phyloP scores from a whole-genome alignment of 371 early-diverging fungal genomes.

The Mucor piriformis region DNA sequence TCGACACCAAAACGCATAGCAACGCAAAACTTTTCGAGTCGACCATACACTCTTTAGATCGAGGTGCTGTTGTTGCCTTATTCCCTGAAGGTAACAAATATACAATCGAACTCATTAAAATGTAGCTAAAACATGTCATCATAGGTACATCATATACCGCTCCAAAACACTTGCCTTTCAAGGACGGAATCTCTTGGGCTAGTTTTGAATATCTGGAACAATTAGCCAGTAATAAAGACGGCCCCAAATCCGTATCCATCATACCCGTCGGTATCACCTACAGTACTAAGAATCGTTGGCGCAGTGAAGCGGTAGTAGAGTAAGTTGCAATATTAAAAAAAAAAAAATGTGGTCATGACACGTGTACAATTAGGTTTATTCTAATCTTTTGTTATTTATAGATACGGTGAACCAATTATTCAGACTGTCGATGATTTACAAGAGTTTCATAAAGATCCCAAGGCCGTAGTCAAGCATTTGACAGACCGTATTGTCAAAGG shows the following conservation, averaged over 20 bases:
- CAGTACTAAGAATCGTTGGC: conserved; percentile 58
- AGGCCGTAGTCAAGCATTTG: conserved; percentile 48
- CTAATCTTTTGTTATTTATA: conserved; percentile 4
- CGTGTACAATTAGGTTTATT: background rate
- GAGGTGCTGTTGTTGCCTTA: conserved; percentile 54
- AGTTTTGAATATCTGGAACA: conserved; percentile 47
- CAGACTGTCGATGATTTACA: conserved; percentile 35
- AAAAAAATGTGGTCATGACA: background rate
- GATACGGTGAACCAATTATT: conserved; percentile 54
- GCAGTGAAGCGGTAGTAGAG: conserved; percentile 58
- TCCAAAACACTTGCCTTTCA: conserved; percentile 54
- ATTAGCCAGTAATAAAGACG: conserved; percentile 19
- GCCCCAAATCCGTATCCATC: conserved; percentile 26
- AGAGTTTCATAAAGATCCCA: conserved; percentile 45
- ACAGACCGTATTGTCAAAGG: conserved; percentile 50
- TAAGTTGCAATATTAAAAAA: conserved; percentile 25
- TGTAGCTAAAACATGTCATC: background rate
- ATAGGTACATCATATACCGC: conserved; percentile 62
- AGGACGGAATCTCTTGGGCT: conserved; percentile 62
- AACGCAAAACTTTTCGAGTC: conserved; percentile 56
- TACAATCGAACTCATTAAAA: background rate
- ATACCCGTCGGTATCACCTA: conserved; percentile 61
- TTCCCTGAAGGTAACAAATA: conserved; percentile 58
- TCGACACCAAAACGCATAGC: conserved; percentile 57
- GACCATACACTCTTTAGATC: conserved; percentile 50